These are phyloP conservation scores for Kuraishia ogatae DNA, from an alignment of 805 yeast species.

Conservation along the genomic window DNA sequence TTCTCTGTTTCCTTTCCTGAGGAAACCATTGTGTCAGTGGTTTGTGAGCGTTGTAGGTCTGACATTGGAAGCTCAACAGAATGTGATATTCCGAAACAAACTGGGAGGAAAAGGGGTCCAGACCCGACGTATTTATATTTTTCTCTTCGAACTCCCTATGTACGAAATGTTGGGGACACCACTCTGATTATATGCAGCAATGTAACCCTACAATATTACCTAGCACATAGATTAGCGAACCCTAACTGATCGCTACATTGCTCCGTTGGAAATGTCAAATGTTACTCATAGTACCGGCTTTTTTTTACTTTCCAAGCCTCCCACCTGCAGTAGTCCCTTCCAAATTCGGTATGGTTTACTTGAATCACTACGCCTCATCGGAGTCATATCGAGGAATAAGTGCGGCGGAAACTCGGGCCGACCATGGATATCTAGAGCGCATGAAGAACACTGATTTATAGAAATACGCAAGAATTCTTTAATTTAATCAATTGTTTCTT, in stretches of 20 bases:
- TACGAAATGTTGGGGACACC: neutral
- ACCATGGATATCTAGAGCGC: neutral
- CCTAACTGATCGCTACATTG: neutral
- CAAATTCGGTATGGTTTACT: neutral
- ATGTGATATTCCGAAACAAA: neutral
- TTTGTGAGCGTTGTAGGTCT: neutral
- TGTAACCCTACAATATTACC: neutral
- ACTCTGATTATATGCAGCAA: neutral
- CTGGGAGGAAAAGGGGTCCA: neutral
- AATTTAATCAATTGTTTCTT: too few species aligned
- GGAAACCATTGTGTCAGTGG: neutral
- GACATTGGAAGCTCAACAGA: neutral
- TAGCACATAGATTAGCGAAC: neutral
- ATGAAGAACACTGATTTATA: too few species aligned
- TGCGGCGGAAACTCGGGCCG: neutral
- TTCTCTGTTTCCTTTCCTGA: neutral
- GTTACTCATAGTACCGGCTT: neutral
- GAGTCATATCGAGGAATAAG: neutral
- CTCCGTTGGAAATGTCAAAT: neutral
- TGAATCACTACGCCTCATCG: neutral
- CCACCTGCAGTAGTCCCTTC: neutral
- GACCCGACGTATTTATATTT: neutral
- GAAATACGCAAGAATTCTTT: too few species aligned
- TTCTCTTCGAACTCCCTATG: neutral
- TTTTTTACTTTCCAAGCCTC: neutral